A percentile compares a stretch with the other conserved stretches of the same genome.
phyloP scores from a whole-genome alignment of 73 alveolate species.

The Urostyla sp. region DNA sequence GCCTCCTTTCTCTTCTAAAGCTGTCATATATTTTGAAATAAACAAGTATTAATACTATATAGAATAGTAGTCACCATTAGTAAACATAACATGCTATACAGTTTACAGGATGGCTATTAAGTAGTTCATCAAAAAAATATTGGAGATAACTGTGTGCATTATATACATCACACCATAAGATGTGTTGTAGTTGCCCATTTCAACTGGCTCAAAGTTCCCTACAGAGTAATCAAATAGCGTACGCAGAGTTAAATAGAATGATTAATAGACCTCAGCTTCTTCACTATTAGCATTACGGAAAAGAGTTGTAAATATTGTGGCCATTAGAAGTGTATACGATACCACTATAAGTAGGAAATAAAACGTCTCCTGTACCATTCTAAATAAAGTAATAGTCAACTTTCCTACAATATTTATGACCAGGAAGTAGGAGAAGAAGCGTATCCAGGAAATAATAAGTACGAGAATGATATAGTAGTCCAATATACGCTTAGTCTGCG shows the following conservation, averaged over 20 bases:
- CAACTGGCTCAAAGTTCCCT: conserved; percentile 39
- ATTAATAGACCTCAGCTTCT: conserved; percentile 19
- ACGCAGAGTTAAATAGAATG: conserved; percentile 40
- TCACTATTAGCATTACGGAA: conserved; percentile 38
- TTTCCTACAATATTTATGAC: conserved; percentile 53
- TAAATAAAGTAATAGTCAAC: conserved; percentile 57
- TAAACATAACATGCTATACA: conserved; percentile 57
- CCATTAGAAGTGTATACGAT: conserved; percentile 25
- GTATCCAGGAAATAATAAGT: conserved; percentile 57
- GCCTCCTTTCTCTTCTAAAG: conserved; percentile 60
- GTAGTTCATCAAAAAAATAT: conserved; percentile 59
- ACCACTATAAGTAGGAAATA: conserved; percentile 33
- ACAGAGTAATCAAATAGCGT: conserved; percentile 40
- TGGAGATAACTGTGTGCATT: conserved; percentile 49
- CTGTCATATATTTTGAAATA: conserved; percentile 60
- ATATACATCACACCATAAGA: conserved; percentile 36
- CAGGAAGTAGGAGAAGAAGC: conserved; percentile 65
- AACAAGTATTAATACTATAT: conserved; percentile 57
- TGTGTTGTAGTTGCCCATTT: conserved; percentile 21
- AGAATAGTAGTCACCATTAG: conserved; percentile 69
- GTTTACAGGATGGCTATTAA: conserved; percentile 58
- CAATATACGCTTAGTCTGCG: conserved; percentile 16
- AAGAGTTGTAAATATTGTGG: conserved; percentile 26
- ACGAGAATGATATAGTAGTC: conserved; percentile 57
- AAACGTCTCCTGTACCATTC: conserved; percentile 52